Evolutionary conservation across 2,329 filamentous ascomycete genomes (phyloP).

Genomic region (Leptosphaerulina australis): DNA sequence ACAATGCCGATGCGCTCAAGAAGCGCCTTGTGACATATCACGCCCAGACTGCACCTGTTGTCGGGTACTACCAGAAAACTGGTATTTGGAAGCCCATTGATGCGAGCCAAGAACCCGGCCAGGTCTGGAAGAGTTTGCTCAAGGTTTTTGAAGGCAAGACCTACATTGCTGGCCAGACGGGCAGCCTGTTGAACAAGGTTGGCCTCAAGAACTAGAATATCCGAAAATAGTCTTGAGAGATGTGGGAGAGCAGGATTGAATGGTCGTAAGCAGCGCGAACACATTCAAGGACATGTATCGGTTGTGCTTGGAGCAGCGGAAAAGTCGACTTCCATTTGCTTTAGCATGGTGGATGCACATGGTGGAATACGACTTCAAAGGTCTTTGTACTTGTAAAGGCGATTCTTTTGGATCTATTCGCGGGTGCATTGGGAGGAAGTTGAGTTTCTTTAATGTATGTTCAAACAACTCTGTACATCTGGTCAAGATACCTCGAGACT

Average conservation of each 20-base stretch:
- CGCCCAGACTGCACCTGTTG: conserved; percentile 88
- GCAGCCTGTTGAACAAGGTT: conserved; percentile 60
- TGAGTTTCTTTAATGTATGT: conserved; percentile 22
- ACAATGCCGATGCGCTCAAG: conserved; percentile 94
- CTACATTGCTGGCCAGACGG: conserved; percentile 46
- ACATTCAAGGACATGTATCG: neutral
- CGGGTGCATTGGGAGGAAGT: conserved; percentile 15
- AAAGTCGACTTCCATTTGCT: conserved; percentile 22
- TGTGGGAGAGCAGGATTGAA: neutral
- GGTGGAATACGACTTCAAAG: conserved; percentile 6
- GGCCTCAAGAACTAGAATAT: conserved; percentile 57
- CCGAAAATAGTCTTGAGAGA: neutral
- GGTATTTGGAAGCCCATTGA: conserved; percentile 97
- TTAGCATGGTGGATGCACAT: conserved; percentile 26
- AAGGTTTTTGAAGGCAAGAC: conserved; percentile 74
- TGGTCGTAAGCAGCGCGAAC: neutral
- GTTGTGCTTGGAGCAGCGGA: conserved; percentile 8
- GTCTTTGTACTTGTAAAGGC: conserved; percentile 39
- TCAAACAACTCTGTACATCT: conserved; percentile 15
- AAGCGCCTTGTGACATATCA: conserved; percentile 96
- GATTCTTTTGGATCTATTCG: conserved; percentile 19
- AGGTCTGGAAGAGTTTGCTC: conserved; percentile 93
- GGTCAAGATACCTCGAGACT: conserved; percentile 8
- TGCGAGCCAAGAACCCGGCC: conserved; percentile 91
- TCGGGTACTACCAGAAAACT: conserved; percentile 94